Evolutionary conservation across 1,284 basidiomycete species (phyloP).

Genomic region (Microbotryum violaceum): DNA sequence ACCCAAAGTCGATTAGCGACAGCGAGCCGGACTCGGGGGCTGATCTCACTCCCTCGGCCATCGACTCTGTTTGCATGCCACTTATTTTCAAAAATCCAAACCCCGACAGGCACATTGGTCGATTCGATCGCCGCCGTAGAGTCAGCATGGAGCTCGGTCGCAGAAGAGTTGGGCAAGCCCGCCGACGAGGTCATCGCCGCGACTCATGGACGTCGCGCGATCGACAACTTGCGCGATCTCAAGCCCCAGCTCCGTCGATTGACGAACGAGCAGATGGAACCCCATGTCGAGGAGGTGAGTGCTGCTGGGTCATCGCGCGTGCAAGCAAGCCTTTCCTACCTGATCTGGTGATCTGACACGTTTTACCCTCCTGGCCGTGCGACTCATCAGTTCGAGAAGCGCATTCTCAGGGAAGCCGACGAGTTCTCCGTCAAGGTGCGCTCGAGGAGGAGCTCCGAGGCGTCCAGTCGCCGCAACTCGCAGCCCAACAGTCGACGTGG

Average conservation of each 20-base stretch:
- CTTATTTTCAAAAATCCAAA: neutral
- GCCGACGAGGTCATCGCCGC: constrained; percentile 44
- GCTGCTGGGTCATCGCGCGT: neutral
- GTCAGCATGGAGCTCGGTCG: constrained; percentile 68
- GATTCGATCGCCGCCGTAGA: constrained; percentile 69
- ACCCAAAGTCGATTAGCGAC: neutral
- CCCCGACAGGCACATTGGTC: constrained; percentile 49
- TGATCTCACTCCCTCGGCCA: neutral
- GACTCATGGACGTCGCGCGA: constrained; percentile 65
- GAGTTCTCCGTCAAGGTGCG: constrained; percentile 46
- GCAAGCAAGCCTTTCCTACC: too few relatives aligned
- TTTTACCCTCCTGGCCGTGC: neutral
- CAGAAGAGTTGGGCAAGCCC: constrained; percentile 42
- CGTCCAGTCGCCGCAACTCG: constrained; percentile 23
- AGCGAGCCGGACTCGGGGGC: neutral
- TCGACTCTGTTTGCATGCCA: neutral
- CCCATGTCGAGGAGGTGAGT: constrained; percentile 50
- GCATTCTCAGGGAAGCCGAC: constrained; percentile 65
- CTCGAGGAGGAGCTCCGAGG: constrained; percentile 21
- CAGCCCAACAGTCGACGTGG: constrained; percentile 16
- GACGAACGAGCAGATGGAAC: constrained; percentile 55
- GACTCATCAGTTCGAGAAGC: constrained; percentile 52
- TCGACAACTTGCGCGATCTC: constrained; percentile 57
- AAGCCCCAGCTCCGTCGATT: constrained; percentile 50
- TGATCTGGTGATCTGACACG: too few relatives aligned